A percentile compares a stretch with the other conserved stretches of the same genome.
phyloP scores from a whole-genome alignment of 2,329 filamentous ascomycete species.

The Macroventuria anomochaeta region DNA sequence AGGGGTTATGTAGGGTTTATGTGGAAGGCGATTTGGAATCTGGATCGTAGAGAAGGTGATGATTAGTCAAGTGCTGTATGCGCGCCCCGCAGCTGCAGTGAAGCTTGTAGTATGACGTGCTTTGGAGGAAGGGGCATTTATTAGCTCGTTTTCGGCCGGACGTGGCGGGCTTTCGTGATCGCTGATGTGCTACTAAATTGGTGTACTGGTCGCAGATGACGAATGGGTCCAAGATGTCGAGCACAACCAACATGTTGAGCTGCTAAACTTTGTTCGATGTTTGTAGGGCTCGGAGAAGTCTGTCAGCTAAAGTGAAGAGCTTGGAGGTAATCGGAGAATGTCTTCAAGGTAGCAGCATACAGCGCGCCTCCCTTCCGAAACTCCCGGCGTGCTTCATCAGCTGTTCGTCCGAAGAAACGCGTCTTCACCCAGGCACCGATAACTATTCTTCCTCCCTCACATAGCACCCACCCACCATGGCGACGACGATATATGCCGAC shows the following conservation, averaged over 20 bases:
- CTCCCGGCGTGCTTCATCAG: constrained; percentile 16
- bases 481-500: constrained; percentile 18
- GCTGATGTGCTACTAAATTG: constrained; percentile 5
- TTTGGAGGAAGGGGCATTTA: constrained; percentile 17
- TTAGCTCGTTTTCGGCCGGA: constrained; percentile 21
- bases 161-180: constrained; percentile 23
- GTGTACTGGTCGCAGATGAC: constrained; percentile 15
- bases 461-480: constrained; percentile 12
- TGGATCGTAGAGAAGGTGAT: constrained; percentile 2
- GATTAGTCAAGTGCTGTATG: constrained; percentile 30
- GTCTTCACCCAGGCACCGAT: constrained; percentile 20
- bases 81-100: constrained; percentile 38
- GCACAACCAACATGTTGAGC: background rate
- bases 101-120: constrained; percentile 42
- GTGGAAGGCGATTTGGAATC: constrained; percentile 29
- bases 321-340: background rate
- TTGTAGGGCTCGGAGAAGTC: background rate
- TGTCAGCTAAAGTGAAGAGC: background rate
- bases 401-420: constrained; percentile 3
- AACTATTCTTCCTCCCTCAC: constrained; percentile 4
- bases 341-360: background rate
- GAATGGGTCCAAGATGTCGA: constrained; percentile 5
- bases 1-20: constrained; percentile 2
- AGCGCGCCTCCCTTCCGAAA: constrained; percentile 14
- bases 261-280: background rate